phyloP scores from a whole-genome alignment of 805 yeast genomes.

The Zygosaccharomyces pseudorouxii region DNA sequence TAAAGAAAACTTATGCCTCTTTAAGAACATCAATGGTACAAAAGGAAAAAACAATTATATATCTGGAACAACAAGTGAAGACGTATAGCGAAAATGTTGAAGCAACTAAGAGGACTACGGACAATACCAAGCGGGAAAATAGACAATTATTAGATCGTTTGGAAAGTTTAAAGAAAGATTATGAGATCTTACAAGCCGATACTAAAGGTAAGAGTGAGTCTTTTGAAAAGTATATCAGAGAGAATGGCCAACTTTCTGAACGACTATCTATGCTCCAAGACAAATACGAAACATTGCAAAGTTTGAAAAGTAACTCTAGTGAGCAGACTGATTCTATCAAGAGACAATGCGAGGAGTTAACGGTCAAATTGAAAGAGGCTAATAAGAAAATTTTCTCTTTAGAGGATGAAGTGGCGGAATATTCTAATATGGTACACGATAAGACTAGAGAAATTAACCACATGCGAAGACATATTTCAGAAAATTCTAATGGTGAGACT shows the following conservation, averaged over 20 bases:
- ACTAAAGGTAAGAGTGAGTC: conserved; percentile 38
- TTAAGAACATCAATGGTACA: conserved; percentile 28
- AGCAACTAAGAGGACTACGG: conserved; percentile 27
- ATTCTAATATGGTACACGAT: conserved; percentile 68
- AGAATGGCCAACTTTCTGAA: conserved; percentile 41
- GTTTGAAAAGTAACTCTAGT: conserved; percentile 36
- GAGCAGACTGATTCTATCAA: conserved; percentile 48
- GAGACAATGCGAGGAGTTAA: conserved; percentile 68
- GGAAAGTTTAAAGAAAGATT: conserved; percentile 37
- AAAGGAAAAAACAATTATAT: conserved; percentile 38
- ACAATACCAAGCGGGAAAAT: conserved; percentile 32
- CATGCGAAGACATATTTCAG: conserved; percentile 62
- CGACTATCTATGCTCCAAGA: conserved; percentile 37
- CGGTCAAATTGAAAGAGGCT: conserved; percentile 63
- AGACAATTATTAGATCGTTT: conserved; percentile 32
- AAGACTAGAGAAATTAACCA: conserved; percentile 74
- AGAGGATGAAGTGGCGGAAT: conserved; percentile 79
- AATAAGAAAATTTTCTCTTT: conserved; percentile 56
- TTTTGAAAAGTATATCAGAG: conserved; percentile 36
- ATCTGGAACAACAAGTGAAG: conserved; percentile 40
- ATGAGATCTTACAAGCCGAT: conserved; percentile 35
- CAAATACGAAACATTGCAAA: conserved; percentile 38
- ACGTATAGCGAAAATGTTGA: conserved; percentile 33
- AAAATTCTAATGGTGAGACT: conserved; percentile 57
- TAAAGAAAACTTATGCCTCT: conserved; percentile 22